Evolutionary conservation across 2,329 filamentous ascomycete species (phyloP).

Genomic region (Eurotiales sp.): DNA sequence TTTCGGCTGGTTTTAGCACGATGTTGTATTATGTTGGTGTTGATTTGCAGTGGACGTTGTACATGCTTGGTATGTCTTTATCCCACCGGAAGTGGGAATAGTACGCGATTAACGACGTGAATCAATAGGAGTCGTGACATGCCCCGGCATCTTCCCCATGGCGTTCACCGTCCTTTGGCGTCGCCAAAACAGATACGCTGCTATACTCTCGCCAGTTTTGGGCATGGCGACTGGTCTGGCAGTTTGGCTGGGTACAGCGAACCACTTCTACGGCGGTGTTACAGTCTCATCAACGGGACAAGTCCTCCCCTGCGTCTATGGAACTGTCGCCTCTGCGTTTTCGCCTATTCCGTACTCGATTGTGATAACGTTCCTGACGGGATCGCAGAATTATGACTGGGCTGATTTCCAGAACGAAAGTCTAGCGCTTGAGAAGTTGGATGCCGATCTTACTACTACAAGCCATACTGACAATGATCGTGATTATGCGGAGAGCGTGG

Average conservation of each 20-base stretch:
- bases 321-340: constrained; percentile 51
- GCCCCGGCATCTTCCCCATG: constrained; percentile 53
- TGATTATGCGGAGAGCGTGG: constrained; percentile 1
- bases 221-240: constrained; percentile 51
- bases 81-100: background rate
- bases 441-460: constrained; percentile 23
- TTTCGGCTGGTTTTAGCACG: constrained; percentile 51
- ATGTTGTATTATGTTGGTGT: constrained; percentile 53
- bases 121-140: constrained; percentile 48
- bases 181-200: constrained; percentile 48
- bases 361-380: constrained; percentile 42
- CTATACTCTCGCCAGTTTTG: constrained; percentile 49
- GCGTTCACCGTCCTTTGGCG: constrained; percentile 53
- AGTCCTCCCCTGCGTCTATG: constrained; percentile 51
- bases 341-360: constrained; percentile 51
- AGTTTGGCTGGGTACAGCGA: constrained; percentile 51
- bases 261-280: constrained; percentile 46
- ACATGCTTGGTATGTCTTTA: constrained; percentile 45
- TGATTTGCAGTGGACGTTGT: constrained; percentile 53
- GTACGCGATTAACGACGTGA: background rate
- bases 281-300: constrained; percentile 48
- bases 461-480: constrained; percentile 10
- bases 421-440: constrained; percentile 25
- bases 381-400: constrained; percentile 43
- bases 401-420: constrained; percentile 33